These are phyloP conservation scores for Panaeolus cyanescens DNA, from an alignment of 768 basidiomycete species.

Conservation along the genomic window DNA sequence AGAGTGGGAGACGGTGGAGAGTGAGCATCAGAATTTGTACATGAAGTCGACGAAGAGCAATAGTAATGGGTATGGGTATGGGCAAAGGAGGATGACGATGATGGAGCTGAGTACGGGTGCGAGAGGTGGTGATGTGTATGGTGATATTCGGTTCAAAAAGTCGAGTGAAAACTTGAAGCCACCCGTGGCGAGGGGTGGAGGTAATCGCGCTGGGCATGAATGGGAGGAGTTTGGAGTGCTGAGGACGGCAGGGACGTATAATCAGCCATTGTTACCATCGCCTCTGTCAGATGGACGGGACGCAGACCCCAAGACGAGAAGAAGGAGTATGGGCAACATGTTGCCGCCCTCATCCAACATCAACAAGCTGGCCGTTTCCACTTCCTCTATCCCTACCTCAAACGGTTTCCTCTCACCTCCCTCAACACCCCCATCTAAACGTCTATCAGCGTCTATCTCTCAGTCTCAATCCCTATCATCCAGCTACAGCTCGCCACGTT, in stretches of 20 bases:
- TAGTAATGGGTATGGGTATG: too few species aligned
- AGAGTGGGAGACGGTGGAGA: not conserved
- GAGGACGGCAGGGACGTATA: not conserved
- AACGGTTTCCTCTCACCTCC: not conserved
- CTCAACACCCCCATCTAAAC: not conserved
- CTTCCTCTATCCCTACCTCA: not conserved
- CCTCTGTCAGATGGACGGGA: not conserved
- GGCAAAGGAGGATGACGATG: not conserved
- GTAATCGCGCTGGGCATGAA: not conserved
- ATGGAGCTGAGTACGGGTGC: not conserved
- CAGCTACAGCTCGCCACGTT: too few species aligned
- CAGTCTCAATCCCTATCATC: not conserved
- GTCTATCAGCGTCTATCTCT: slow-evolving; percentile 5
- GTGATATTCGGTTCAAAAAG: too few species aligned
- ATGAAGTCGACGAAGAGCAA: not conserved
- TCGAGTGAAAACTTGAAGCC: too few species aligned
- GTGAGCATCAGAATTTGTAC: not conserved
- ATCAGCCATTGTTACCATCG: not conserved
- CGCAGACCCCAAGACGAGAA: not conserved
- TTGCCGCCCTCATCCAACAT: not conserved
- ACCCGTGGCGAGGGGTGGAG: not conserved
- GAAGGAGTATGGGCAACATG: not conserved
- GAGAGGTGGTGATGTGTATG: not conserved
- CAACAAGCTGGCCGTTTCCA: not conserved
- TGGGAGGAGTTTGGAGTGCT: not conserved